Base-by-base conservation (phyloP, 495 filamentous ascomycete genomes). In the Cercophora samala region DNA sequence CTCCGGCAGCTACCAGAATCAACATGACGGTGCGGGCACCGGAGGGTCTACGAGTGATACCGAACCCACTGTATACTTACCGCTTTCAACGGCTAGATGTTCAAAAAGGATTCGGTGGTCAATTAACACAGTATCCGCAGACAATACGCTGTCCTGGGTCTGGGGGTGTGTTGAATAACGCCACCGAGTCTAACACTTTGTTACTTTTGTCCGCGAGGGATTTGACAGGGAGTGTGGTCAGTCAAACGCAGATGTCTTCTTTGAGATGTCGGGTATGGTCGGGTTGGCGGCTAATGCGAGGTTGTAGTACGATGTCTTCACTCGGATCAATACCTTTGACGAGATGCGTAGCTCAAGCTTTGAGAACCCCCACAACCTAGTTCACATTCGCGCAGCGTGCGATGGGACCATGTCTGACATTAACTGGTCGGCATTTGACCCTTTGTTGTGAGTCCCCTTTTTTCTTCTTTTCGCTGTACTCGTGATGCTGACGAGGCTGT, bases 41-140 rank as follows among this genome's bases (percentile, higher is more conserved):
- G 3, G 26, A 37, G 8, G 79, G 79, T 0, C 18, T 56, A 4
- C 51, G 67, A 22, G 69, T 63, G 5, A 56, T 81, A 3, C 69
- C 68, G 22, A 80, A 79, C 51, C 76, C 79, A 24, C 70, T 81
- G 2, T 78, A 78, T 58, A 78, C 66, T 63, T 81, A 81, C 60
- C 67, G 59, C 0, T 79, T 76, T 66, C 77, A 75, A 64, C 74
- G 66, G 1, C 68, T 69, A 15, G 68, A 73, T 1, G 72, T 73
- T 29, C 62, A 74, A 42, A 64, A 55, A 5, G 60, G 70, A 21
- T 76, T 78, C 42, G 69, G 71, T 3, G 73, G 73, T 2, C 60
- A 52, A 9, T 52, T 70, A 4, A 51, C 62, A 15, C 64, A 60
- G 8, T 62, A 70, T 3, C 26, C 63, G 0, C 67, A 74, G 65